phyloP scores from a whole-genome alignment of 169 alveolate genomes.

The Ophryocystis elektroscirrha region DNA sequence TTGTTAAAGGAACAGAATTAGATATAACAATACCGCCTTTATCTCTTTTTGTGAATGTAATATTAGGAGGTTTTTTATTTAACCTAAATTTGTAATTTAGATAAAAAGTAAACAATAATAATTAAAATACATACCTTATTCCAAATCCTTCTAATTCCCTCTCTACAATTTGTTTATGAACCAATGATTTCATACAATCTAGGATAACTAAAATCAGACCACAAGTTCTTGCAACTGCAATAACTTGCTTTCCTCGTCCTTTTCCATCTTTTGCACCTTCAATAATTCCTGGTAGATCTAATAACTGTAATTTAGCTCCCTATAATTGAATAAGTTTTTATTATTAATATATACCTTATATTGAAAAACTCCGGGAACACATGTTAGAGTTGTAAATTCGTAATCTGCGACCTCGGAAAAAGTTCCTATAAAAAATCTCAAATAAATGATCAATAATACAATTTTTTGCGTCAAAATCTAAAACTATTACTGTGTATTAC shows the following conservation, averaged over 20 bases:
- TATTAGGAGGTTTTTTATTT: conserved; percentile 68
- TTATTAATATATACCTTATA: conserved; percentile 6
- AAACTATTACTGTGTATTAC: too few species aligned
- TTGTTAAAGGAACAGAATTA: conserved; percentile 8
- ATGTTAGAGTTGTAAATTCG: conserved; percentile 95
- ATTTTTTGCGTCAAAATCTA: too few species aligned
- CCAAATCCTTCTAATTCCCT: conserved; percentile 89
- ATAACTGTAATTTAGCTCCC: conserved; percentile 81
- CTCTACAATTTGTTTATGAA: conserved; percentile 67
- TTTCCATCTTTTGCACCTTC: conserved; percentile 88
- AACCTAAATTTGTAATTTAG: too few species aligned
- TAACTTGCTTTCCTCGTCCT: conserved; percentile 91
- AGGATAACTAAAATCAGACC: conserved; percentile 69
- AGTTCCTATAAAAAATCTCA: conserved; percentile 39
- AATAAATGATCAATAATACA: neutral
- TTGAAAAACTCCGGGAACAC: conserved; percentile 86
- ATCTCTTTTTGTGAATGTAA: conserved; percentile 4
- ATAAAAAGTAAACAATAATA: too few species aligned
- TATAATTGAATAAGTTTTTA: conserved; percentile 27
- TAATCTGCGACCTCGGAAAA: conserved; percentile 90
- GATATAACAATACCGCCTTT: conserved; percentile 11
- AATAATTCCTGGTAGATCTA: conserved; percentile 86
- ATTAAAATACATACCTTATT: too few species aligned
- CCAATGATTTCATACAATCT: conserved; percentile 74
- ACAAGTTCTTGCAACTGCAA: conserved; percentile 89